A percentile compares a stretch with the other conserved stretches of the same genome.
These are phyloP conservation scores for Cucurbita argyrosperma DNA, from an alignment of 306 rosid species.

Conservation along the genomic window DNA sequence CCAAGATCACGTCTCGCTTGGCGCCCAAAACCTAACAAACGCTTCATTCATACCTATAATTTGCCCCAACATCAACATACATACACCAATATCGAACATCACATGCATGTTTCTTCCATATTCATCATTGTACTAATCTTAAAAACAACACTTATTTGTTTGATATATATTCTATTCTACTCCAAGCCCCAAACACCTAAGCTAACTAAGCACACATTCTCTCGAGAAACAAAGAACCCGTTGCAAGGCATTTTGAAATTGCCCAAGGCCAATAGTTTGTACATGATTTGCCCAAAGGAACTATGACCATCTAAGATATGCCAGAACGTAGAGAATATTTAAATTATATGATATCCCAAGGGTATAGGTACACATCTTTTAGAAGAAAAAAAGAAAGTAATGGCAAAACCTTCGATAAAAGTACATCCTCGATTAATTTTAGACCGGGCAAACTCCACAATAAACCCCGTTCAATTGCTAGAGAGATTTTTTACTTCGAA, in stretches of 20 bases:
- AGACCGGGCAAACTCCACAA: neutral
- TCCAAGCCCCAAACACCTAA: neutral
- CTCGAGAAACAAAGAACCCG: neutral
- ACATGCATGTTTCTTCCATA: neutral
- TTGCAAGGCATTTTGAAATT: neutral
- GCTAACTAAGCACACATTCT: neutral
- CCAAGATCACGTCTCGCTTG: slow-evolving; percentile 49
- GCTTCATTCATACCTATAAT: neutral
- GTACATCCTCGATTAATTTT: neutral
- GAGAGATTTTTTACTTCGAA: slow-evolving; percentile 25
- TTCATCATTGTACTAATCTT: neutral
- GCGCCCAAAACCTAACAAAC: slow-evolving; percentile 31
- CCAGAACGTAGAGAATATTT: too few species aligned
- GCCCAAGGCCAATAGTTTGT: neutral
- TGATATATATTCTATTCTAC: neutral
- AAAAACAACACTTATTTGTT: neutral
- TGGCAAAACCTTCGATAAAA: neutral
- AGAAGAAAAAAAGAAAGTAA: neutral
- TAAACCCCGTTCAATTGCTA: neutral
- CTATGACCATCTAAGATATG: too few species aligned
- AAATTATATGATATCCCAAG: neutral
- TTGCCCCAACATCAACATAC: neutral
- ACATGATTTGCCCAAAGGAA: too few species aligned
- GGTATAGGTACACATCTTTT: neutral
- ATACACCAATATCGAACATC: neutral